Base-by-base conservation (phyloP, 106 monocot genomes). In the Xerophyta viscosa region DNA sequence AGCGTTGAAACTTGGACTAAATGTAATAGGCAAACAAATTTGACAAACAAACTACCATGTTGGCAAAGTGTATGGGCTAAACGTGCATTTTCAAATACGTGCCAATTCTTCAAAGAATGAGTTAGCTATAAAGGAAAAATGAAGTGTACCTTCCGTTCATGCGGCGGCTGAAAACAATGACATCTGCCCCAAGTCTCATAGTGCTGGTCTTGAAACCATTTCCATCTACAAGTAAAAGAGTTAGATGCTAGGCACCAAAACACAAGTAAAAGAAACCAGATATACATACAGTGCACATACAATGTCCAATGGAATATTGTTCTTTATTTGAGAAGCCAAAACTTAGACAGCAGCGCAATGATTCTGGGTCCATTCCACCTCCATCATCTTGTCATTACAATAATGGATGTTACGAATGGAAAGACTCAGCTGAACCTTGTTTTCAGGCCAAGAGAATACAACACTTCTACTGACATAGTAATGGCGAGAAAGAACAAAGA, bases 181-280 rank as follows among this genome's bases (percentile, higher is more conserved):
- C 87, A 80, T 92, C 92, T 27, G 92, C 83, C 41, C 87, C 92
- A 54, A 92, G 80, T 56, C 92, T 67, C 92, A 92, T 92, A 23
- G 92, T 87, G 68, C 92, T 92, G 27, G 92, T 87, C 57, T 92
- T 92, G 66, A 92, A 92, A 66, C 92, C 92, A 83, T 92, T 92
- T 53, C 92, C 92, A 83, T 87, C 92, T 92, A 46, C 18, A n/a
- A n/a, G n/a, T 23, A 1, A 51, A 48, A 1, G 53, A 56, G 8
- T 41, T 18, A 48, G 33, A 1, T 39, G 4, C 19, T 25, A 52
- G 55, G 55, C 19, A 64, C 19, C 4, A 42, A 28, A 28, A 20
- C 7, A 23, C 9, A 56, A 21, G 56, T 12, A 37, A 57, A 22
- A 27, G 15, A 41, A 30, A 42, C 24, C n/a, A 66, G 36, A 47